Conservation (phyloP, 306 rosid species). For the Cucumis hystrix region DNA sequence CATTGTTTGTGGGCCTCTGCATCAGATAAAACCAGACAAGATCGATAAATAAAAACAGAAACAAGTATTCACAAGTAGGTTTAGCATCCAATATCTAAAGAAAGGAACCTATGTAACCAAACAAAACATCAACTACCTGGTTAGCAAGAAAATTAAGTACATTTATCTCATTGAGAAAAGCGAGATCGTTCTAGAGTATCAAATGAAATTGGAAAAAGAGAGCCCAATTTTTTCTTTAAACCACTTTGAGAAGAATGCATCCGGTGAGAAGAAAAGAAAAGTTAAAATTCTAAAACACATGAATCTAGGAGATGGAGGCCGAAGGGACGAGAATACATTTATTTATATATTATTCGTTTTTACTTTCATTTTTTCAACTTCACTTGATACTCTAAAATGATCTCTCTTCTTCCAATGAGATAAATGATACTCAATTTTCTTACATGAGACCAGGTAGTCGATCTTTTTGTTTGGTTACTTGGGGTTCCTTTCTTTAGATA, state of each 20-base stretch:
- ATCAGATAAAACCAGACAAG: slow-evolving; percentile 11
- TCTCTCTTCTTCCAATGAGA: background rate
- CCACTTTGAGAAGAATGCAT: background rate
- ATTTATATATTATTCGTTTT: background rate
- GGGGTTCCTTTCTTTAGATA: background rate
- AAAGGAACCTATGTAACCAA: background rate
- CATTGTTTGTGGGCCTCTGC: slow-evolving; percentile 70
- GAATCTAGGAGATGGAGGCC: background rate
- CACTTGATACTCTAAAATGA: no score
- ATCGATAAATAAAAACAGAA: background rate
- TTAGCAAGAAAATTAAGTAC: background rate
- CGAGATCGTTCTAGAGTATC: background rate
- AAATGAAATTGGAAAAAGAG: background rate
- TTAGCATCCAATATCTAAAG: background rate
- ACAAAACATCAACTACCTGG: background rate
- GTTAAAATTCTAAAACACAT: background rate
- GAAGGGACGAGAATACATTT: background rate
- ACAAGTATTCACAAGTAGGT: background rate
- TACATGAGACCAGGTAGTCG: background rate
- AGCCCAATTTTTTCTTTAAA: background rate
- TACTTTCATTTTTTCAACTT: background rate
- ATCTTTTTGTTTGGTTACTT: background rate
- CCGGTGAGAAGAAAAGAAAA: background rate
- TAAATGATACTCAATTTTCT: background rate
- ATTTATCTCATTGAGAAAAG: background rate